Evolutionary conservation across 129 eudicot species (phyloP).

Genomic region (Flaveria robusta): DNA sequence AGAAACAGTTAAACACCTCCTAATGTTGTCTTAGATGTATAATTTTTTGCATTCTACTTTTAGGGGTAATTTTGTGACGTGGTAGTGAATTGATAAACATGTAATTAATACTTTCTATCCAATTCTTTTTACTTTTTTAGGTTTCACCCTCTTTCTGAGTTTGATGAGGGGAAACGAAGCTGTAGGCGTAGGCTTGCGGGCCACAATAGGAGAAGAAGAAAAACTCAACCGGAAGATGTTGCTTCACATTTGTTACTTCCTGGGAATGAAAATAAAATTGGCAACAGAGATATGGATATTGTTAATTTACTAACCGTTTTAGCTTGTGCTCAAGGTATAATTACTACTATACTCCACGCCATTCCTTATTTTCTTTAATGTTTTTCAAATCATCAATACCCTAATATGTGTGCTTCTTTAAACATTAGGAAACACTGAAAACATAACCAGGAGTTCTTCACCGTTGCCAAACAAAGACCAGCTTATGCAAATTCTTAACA

Average conservation of each 20-base stretch:
- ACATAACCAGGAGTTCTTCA: slow-evolving; percentile 35
- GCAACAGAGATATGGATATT: slow-evolving; percentile 56
- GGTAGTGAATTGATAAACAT: background rate
- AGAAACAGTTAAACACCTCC: background rate
- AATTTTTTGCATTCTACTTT: background rate
- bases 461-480: slow-evolving; percentile 65
- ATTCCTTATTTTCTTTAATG: background rate
- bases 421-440: slow-evolving; percentile 56
- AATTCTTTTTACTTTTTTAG: slow-evolving; percentile 30
- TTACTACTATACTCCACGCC: background rate
- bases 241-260: slow-evolving; percentile 50
- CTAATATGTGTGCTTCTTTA: background rate
- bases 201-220: slow-evolving; percentile 84
- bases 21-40: background rate
- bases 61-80: background rate
- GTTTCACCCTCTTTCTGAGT: slow-evolving; percentile 91
- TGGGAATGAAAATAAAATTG: slow-evolving; percentile 45
- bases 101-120: background rate
- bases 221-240: slow-evolving; percentile 83
- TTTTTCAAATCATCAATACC: background rate
- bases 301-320: slow-evolving; percentile 66
- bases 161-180: slow-evolving; percentile 95
- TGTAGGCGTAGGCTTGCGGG: slow-evolving; percentile 99
- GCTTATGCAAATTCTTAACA: slow-evolving; percentile 70
- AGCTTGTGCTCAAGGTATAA: slow-evolving; percentile 77